Evolutionary conservation across 2,329 filamentous ascomycete species (phyloP), one percentile per base, ranked within the genome.

Genomic region (Calonectria fujianensis): DNA sequence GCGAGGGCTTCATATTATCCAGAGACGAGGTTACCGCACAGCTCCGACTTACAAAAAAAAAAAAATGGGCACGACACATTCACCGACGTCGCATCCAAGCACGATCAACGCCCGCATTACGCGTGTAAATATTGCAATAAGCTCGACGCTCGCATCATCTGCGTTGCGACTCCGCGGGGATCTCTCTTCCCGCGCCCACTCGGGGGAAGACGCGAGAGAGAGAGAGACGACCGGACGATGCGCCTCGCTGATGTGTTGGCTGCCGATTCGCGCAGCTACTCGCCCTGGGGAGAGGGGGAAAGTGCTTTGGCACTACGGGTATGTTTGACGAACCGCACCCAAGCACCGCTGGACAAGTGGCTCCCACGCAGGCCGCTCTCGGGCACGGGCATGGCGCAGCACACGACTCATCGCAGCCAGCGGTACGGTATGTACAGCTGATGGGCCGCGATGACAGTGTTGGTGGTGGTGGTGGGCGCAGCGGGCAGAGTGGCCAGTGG

Each of bases 331-430:
- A 69, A 32, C 61, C 54, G 69, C 37, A 59, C 57, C 68, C 66
- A 69, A 72, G 72, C 73, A 74, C 41, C 35, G 59, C 64, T 54
- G 61, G 64, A 74, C 79, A 80, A 75, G 75, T 80, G 76, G 78
- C 64, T 59, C 39, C 57, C 57, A 39, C 35, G 57, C 67, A 32
- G 57, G 27, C n/a, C 68, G 50, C 41, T n/a, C 32, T 48, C 51
- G 52, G 63, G 20, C 32, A 39, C 61, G 45, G 27, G 32, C 64
- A 45, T 39, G 59, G 50, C 57, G 70, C 70, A 72, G 63, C 70
- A 29, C 29, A 31, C 63, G 52, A 35, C 52, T 32, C 35, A 41
- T 39, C 64, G 41, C 45, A 24, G 45, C 48, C 64, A 52, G 10
- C n/a, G 24, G 3, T 8, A 63, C n/a, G 24, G 3, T 8, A 63